These are phyloP conservation scores for Wickerhamiella azyma DNA, from an alignment of 805 yeast genomes.

Conservation along the genomic window DNA sequence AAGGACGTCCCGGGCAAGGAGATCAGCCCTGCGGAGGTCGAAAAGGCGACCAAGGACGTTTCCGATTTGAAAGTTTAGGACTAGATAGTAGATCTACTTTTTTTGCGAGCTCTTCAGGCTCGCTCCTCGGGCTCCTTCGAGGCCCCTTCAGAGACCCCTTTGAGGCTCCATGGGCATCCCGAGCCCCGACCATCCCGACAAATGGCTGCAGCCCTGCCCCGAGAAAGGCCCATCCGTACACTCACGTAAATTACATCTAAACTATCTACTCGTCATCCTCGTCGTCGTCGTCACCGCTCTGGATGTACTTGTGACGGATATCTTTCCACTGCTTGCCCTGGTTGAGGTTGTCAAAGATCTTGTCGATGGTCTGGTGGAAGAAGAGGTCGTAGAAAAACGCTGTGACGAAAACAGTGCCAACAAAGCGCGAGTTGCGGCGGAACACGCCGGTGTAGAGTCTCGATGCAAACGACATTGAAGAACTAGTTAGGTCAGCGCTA, in stretches of 20 bases:
- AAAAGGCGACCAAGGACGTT: constrained; percentile 6
- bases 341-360: constrained; percentile 26
- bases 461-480: constrained; percentile 27
- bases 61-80: constrained; percentile 11
- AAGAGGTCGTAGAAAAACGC: constrained; percentile 59
- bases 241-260: not conserved
- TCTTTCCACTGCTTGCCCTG: constrained; percentile 27
- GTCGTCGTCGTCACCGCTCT: constrained; percentile 20
- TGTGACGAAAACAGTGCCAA: constrained; percentile 66
- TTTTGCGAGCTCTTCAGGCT: too few species aligned
- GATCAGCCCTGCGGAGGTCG: not conserved
- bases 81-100: constrained; percentile 18
- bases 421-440: constrained; percentile 85
- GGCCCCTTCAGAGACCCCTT: too few species aligned
- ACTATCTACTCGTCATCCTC: constrained; percentile 13
- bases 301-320: constrained; percentile 20
- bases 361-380: constrained; percentile 26
- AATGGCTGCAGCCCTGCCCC: too few species aligned
- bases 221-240: too few species aligned
- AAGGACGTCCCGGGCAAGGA: not conserved
- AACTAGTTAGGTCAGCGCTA: constrained; percentile 8
- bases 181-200: too few species aligned
- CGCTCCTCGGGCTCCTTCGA: too few species aligned
- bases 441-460: constrained; percentile 51
- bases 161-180: not conserved